phyloP scores from a whole-genome alignment of 306 rosid genomes.

The Prunus padus region DNA sequence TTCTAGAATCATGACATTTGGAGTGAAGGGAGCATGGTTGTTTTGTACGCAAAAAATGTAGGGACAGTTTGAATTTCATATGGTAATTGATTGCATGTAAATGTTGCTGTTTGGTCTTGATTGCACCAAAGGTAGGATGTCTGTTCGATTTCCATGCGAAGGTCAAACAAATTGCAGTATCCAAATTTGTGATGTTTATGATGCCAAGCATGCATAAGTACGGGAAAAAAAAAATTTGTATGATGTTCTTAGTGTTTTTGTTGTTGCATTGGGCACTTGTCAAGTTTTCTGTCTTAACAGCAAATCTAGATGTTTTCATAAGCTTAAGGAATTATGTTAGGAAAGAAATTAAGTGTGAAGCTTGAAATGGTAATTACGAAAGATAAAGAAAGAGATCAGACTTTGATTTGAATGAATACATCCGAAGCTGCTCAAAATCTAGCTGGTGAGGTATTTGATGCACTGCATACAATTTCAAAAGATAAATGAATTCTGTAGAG shows the following conservation, averaged over 20 bases:
- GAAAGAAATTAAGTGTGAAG: not conserved
- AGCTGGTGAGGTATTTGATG: not conserved
- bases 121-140: not conserved
- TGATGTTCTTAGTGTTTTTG: not conserved
- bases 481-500: not conserved
- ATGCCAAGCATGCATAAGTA: not conserved
- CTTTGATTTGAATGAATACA: not conserved
- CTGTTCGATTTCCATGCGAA: not conserved
- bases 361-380: not conserved
- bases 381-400: not conserved
- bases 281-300: not conserved
- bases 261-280: not conserved
- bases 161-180: not conserved
- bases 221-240: not conserved
- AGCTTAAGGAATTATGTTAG: not conserved
- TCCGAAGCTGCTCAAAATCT: not conserved
- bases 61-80: not conserved
- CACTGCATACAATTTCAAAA: not conserved
- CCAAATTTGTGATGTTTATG: not conserved
- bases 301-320: not conserved
- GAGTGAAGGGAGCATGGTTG: not conserved
- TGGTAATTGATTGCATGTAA: conserved; percentile 5
- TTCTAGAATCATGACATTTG: not conserved
- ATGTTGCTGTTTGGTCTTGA: not conserved
- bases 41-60: not conserved